Conservation (phyloP, 169 alveolate genomes). For the Plasmodium adleri region DNA sequence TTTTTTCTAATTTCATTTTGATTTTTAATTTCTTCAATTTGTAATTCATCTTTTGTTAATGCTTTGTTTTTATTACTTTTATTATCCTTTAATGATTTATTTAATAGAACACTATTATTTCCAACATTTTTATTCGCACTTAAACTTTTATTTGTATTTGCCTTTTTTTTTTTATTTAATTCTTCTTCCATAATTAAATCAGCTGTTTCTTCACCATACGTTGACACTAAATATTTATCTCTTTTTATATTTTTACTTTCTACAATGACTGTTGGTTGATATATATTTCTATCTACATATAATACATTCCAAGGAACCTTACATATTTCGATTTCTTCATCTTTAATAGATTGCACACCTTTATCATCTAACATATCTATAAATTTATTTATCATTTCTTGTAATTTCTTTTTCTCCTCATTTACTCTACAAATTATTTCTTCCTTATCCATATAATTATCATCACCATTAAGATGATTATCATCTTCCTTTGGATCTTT, state of each 20-base stretch:
- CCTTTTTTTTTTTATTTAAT: slow-evolving; percentile 29
- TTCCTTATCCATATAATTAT: background rate
- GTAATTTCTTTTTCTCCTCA: slow-evolving; percentile 24
- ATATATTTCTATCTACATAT: slow-evolving; percentile 65
- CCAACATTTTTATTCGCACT: no score
- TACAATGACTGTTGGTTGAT: slow-evolving; percentile 65
- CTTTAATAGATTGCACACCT: slow-evolving; percentile 36
- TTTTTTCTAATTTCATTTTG: slow-evolving; percentile 48
- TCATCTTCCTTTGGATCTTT: background rate
- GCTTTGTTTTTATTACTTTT: slow-evolving; percentile 36
- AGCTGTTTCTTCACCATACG: slow-evolving; percentile 75
- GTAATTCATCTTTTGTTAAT: slow-evolving; percentile 70
- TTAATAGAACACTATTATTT: no score
- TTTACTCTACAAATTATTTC: background rate
- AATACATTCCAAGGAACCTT: slow-evolving; percentile 47
- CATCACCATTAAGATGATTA: background rate
- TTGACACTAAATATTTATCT: slow-evolving; percentile 39
- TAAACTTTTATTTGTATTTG: slow-evolving; percentile 2
- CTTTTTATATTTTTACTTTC: slow-evolving; percentile 71
- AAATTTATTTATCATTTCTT: slow-evolving; percentile 23
- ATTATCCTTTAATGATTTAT: slow-evolving; percentile 20
- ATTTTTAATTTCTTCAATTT: slow-evolving; percentile 67
- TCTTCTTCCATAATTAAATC: slow-evolving; percentile 71
- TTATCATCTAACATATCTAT: slow-evolving; percentile 72
- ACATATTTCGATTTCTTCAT: slow-evolving; percentile 71